Evolutionary conservation across 305 asterid genomes (phyloP).

Genomic region (Solanum aculeatissimum): DNA sequence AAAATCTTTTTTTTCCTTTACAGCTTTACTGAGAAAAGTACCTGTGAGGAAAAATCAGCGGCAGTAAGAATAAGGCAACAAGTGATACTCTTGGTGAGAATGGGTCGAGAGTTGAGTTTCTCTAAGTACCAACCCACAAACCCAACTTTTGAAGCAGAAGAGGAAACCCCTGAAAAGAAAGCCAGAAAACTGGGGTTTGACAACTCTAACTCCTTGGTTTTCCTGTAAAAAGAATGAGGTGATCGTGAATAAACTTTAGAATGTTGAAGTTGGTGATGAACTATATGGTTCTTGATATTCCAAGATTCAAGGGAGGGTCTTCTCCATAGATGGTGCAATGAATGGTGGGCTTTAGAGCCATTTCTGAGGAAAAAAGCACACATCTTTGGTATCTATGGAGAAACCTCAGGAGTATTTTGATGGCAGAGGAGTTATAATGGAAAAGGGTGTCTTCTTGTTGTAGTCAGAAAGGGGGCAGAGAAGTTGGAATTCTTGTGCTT

Average conservation of each 20-base stretch:
- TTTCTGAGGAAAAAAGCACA: conserved; percentile 3
- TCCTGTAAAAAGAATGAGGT: conserved; percentile 21
- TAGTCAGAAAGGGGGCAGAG: not conserved
- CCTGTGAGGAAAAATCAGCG: conserved; percentile 93
- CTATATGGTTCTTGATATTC: conserved; percentile 1
- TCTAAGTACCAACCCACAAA: conserved; percentile 62
- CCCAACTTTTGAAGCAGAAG: conserved; percentile 21
- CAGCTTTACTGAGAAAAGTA: not conserved
- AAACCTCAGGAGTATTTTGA: not conserved
- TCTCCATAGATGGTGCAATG: not conserved
- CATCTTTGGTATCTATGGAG: not conserved
- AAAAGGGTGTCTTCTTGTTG: not conserved
- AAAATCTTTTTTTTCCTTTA: not conserved
- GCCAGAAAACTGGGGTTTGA: conserved; percentile 18
- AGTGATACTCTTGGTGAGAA: conserved; percentile 72
- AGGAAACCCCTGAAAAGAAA: conserved; percentile 17
- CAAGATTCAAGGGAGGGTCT: not conserved
- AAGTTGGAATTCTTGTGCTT: not conserved
- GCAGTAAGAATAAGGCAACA: conserved; percentile 69
- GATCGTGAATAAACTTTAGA: conserved; percentile 28
- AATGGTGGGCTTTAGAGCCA: conserved; percentile 10
- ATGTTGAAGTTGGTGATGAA: conserved; percentile 19
- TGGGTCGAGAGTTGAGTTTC: conserved; percentile 49
- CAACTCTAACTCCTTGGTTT: conserved; percentile 17
- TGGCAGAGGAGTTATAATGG: not conserved